phyloP scores from a whole-genome alignment of 345 rosid genomes.

The Isatis tinctoria region DNA sequence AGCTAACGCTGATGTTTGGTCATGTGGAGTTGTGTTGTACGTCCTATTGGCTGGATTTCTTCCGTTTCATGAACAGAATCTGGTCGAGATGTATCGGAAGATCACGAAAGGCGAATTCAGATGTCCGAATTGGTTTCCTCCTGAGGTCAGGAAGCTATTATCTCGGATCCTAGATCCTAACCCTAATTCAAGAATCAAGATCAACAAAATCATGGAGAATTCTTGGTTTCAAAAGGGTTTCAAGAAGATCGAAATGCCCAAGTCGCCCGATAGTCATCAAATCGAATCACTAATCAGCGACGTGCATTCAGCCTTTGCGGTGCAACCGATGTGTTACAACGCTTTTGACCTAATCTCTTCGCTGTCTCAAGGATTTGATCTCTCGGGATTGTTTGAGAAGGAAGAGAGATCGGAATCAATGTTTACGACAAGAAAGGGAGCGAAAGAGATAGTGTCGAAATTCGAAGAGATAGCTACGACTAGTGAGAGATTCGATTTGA shows the following conservation, averaged over 20 bases:
- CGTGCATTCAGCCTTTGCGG: constrained; percentile 42
- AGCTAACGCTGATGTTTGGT: constrained; percentile 83
- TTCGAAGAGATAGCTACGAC: constrained; percentile 62
- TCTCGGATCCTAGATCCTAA: constrained; percentile 66
- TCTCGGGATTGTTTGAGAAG: constrained; percentile 70
- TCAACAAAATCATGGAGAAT: constrained; percentile 54
- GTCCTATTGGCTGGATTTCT: constrained; percentile 77
- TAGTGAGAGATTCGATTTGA: constrained; percentile 45
- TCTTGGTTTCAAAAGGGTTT: constrained; percentile 69
- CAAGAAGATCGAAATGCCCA: constrained; percentile 43
- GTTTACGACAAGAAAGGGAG: constrained; percentile 56
- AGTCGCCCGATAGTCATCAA: constrained; percentile 28
- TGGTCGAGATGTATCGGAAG: constrained; percentile 66
- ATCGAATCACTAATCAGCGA: constrained; percentile 35
- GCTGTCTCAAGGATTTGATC: constrained; percentile 67
- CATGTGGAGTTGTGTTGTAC: constrained; percentile 70
- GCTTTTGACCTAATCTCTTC: constrained; percentile 85
- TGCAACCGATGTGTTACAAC: constrained; percentile 48
- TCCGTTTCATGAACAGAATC: constrained; percentile 64
- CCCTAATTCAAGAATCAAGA: constrained; percentile 55
- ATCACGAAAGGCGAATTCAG: constrained; percentile 63
- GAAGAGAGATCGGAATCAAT: constrained; percentile 36
- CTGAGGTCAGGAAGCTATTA: constrained; percentile 63
- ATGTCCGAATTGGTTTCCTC: constrained; percentile 71
- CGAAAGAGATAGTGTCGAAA: constrained; percentile 61